Conservation (phyloP, 805 yeast species). For the Sugiyamaella qingdaonensis region DNA sequence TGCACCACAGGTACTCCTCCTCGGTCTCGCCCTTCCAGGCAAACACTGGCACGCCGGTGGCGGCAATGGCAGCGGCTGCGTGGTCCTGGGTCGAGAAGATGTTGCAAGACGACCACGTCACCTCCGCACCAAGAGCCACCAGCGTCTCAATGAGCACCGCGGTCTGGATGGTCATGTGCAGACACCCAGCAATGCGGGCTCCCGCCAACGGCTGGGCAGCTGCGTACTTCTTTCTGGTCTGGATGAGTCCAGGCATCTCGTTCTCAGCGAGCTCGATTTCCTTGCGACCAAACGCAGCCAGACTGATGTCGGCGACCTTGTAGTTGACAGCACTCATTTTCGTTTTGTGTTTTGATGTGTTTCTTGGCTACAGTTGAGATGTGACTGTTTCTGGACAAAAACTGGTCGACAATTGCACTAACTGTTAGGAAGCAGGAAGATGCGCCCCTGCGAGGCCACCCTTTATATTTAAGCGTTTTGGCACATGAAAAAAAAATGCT, state of each 20-base stretch:
- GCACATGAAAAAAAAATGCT: not conserved
- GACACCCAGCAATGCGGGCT: slow-evolving; percentile 98
- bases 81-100: slow-evolving; percentile 99
- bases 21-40: slow-evolving; percentile 99
- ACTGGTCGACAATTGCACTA: not conserved
- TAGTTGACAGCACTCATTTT: slow-evolving; percentile 47
- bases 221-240: slow-evolving; percentile 92
- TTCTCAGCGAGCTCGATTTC: slow-evolving; percentile 98
- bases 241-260: slow-evolving; percentile 99
- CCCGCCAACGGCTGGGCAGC: slow-evolving; percentile 92
- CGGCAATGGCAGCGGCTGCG: slow-evolving; percentile 99
- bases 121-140: slow-evolving; percentile 97
- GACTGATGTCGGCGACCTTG: slow-evolving; percentile 96
- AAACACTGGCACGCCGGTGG: slow-evolving; percentile 97
- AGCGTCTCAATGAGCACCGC: slow-evolving; percentile 98
- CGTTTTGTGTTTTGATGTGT: not conserved
- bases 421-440: not conserved
- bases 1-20: slow-evolving; percentile 99
- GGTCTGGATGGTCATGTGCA: slow-evolving; percentile 99
- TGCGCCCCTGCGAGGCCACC: not conserved
- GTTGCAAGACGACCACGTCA: slow-evolving; percentile 99
- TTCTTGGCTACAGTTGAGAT: too few relatives aligned
- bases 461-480: not conserved
- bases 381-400: too few relatives aligned
- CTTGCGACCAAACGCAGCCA: slow-evolving; percentile 99